Evolutionary conservation across 441 rosid species (phyloP).

Genomic region (Croton setiger): DNA sequence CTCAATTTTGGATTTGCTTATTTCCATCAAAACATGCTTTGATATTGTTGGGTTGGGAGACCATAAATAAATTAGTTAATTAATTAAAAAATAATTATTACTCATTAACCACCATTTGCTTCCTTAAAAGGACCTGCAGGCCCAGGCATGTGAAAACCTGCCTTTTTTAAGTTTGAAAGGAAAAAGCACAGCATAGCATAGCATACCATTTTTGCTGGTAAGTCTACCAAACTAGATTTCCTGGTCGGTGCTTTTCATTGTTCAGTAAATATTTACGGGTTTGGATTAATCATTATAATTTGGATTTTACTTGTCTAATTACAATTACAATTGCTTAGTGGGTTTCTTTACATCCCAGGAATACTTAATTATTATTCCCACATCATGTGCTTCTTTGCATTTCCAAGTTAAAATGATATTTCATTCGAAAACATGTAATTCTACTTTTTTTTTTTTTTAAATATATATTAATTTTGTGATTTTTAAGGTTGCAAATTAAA

Average conservation of each 20-base stretch:
- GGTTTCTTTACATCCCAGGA: slow-evolving; percentile 12
- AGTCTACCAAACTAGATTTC: slow-evolving; percentile 36
- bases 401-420: slow-evolving; percentile 7
- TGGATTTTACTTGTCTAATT: slow-evolving; percentile 16
- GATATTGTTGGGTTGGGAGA: slow-evolving; percentile 37
- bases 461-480: too few relatives aligned
- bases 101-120: slow-evolving; percentile 36
- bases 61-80: slow-evolving; percentile 9
- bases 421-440: background rate
- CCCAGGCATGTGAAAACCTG: slow-evolving; percentile 28
- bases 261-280: background rate
- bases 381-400: slow-evolving; percentile 13
- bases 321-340: background rate
- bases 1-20: slow-evolving; percentile 5
- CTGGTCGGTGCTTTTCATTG: slow-evolving; percentile 30
- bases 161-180: background rate
- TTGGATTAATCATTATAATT: background rate
- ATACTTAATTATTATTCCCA: slow-evolving; percentile 21
- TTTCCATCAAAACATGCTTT: slow-evolving; percentile 31
- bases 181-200: background rate
- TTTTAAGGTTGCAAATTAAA: too few relatives aligned
- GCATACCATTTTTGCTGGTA: slow-evolving; percentile 16
- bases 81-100: too few relatives aligned
- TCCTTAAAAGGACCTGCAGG: slow-evolving; percentile 36
- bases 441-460: background rate